A percentile compares a stretch with the other conserved stretches of the same genome.
Conservation (phyloP, 1,139 yeast genomes). For the Petasospora fabianii region DNA sequence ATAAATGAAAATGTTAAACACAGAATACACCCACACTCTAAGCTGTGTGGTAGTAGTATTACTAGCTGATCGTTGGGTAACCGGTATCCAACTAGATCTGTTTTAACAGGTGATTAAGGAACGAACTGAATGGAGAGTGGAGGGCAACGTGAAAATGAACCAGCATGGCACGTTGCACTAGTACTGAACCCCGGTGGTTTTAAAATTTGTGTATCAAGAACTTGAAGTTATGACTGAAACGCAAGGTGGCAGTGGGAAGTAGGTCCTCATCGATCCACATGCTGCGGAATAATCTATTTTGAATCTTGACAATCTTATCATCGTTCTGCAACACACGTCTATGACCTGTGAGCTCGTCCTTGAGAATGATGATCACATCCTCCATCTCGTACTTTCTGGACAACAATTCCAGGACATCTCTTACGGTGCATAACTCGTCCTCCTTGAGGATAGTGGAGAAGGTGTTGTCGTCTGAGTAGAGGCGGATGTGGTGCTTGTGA, state of each 20-base stretch:
- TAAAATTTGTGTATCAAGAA: constrained; percentile 13
- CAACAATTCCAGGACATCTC: constrained; percentile 7
- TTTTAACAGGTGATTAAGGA: too few species aligned
- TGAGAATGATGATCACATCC: constrained; percentile 10
- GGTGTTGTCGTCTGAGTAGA: constrained; percentile 11
- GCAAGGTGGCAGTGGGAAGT: constrained; percentile 15
- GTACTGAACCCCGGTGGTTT: neutral
- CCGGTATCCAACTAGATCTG: too few species aligned
- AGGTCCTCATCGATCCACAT: constrained; percentile 18
- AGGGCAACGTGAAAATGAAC: too few species aligned
- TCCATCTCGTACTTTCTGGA: constrained; percentile 10
- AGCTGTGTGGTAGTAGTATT: too few species aligned
- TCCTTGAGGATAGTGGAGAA: constrained; percentile 19
- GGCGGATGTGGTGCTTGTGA: constrained; percentile 14
- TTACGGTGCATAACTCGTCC: constrained; percentile 14
- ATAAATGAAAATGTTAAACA: too few species aligned
- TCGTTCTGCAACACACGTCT: constrained; percentile 11
- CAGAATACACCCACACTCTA: too few species aligned
- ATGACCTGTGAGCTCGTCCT: constrained; percentile 8
- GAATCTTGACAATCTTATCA: constrained; percentile 15
- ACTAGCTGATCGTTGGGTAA: too few species aligned
- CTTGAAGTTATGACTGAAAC: constrained; percentile 11
- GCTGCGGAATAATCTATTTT: constrained; percentile 15
- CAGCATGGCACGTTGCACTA: neutral
- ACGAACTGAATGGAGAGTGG: too few species aligned